phyloP scores from a whole-genome alignment of 1,284 basidiomycete genomes.

The Exobasidium cylindrosporum region DNA sequence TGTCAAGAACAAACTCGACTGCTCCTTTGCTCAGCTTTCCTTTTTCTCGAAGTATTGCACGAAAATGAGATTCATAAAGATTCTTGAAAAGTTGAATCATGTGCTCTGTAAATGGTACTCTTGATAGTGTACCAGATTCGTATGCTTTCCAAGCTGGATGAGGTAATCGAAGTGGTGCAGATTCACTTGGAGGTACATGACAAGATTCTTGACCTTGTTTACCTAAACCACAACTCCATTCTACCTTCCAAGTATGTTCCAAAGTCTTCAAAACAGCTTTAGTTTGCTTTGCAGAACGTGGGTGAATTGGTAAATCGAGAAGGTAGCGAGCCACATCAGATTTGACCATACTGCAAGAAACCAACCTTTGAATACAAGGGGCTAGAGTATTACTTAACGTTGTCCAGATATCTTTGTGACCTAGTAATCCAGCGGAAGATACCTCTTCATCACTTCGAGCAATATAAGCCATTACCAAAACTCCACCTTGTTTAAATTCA shows the following conservation, averaged over 20 bases:
- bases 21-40: slow-evolving; percentile 55
- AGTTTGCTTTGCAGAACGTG: slow-evolving; percentile 55
- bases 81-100: slow-evolving; percentile 55
- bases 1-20: slow-evolving; percentile 55
- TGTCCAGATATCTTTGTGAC: slow-evolving; percentile 52
- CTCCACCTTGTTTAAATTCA: slow-evolving; percentile 56
- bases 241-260: slow-evolving; percentile 54
- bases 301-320: slow-evolving; percentile 55
- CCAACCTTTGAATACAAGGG: slow-evolving; percentile 56
- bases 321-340: slow-evolving; percentile 55
- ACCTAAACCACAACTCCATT: slow-evolving; percentile 52
- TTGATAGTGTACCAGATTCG: slow-evolving; percentile 52
- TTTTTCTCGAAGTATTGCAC: slow-evolving; percentile 52
- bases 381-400: slow-evolving; percentile 54
- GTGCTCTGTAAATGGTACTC: slow-evolving; percentile 55
- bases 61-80: slow-evolving; percentile 56
- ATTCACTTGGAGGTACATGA: slow-evolving; percentile 26
- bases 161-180: slow-evolving; percentile 46
- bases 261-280: slow-evolving; percentile 54
- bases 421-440: not conserved
- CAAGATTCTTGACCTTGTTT: slow-evolving; percentile 16
- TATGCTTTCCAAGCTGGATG: slow-evolving; percentile 57
- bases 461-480: slow-evolving; percentile 56
- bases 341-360: slow-evolving; percentile 57
- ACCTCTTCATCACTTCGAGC: slow-evolving; percentile 47